Evolutionary conservation across 371 early-diverging fungal species (phyloP), one percentile per base, ranked within the genome.

Genomic region (Mucor plumbeus): DNA sequence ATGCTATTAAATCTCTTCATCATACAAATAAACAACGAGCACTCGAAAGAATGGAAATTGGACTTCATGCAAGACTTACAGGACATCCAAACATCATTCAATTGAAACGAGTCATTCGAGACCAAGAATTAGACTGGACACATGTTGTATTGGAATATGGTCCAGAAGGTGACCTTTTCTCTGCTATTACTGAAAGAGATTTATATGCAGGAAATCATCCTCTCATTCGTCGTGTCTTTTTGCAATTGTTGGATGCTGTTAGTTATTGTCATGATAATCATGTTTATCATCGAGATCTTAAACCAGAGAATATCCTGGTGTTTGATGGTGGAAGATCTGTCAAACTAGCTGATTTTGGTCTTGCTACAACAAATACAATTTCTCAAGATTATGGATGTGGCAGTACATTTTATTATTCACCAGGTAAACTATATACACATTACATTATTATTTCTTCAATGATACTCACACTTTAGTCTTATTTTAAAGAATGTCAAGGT

Each of bases 261-360:
- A 64, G 70, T 41, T 81, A 82, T 62, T 85, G 87, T 60, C 92
- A 90, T 66, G 63, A 69, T 0, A 65, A 77, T 10, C 78, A 82
- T 14, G 79, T 92, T 7, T 87, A 77, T 69, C 92, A 92, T 64
- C 86, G 93, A n/a, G 94, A 94, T 72, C 77, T 92, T 11, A 92
- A 92, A 70, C 92, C 92, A 38, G 90, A 90, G 68, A 90, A 88
- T 57, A 80, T 90, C 33, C 69, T 88, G 38, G 80, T 86, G 36
- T 82, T 83, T 71, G 75, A 80, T 39, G 70, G 64, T 31, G 85
- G 85, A 7, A 62, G 67, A 14, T 77, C 77, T 5, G 79, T 95
- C 68, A 95, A 95, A 78, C 82, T 98, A 36, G 90, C 95, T 14
- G 98, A 97, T 76, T 98, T 97, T 83, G 98, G 98, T 3, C 83